Conservation (phyloP, 2,329 filamentous ascomycete species). For the Capronia coronata region DNA sequence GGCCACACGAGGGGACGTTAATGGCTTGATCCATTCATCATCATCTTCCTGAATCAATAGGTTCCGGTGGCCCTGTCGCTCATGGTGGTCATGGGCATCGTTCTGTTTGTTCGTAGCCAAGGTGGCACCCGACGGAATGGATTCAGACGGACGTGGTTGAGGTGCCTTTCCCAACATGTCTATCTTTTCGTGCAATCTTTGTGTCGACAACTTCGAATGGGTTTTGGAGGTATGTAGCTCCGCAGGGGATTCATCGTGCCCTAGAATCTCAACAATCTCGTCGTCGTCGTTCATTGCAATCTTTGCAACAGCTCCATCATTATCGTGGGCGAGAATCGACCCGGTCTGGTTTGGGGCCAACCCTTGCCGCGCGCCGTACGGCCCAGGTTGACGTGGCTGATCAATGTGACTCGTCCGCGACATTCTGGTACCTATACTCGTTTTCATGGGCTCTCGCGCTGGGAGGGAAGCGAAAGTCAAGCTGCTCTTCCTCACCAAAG, state of each 20-base stretch:
- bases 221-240: conserved; percentile 48
- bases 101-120: conserved; percentile 14
- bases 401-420: conserved; percentile 72
- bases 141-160: conserved; percentile 41
- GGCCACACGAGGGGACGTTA: conserved; percentile 28
- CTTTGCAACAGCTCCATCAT: conserved; percentile 20
- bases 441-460: conserved; percentile 84
- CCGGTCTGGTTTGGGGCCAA: conserved; percentile 2
- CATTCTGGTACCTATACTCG: conserved; percentile 66
- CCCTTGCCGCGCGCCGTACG: conserved; percentile 46
- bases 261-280: conserved; percentile 23
- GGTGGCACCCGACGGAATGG: conserved; percentile 34
- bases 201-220: conserved; percentile 87
- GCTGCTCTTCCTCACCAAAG: conserved; percentile 83
- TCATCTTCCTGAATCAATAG: conserved; percentile 37
- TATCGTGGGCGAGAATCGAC: neutral
- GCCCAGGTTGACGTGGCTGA: conserved; percentile 5
- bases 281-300: conserved; percentile 18
- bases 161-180: conserved; percentile 60
- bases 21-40: conserved; percentile 56
- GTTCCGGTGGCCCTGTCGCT: conserved; percentile 14
- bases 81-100: conserved; percentile 27
- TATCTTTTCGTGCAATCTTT: conserved; percentile 87
- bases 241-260: conserved; percentile 39
- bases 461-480: conserved; percentile 90